Base-by-base conservation (phyloP, 2,329 filamentous ascomycete species). In the Fusarium subglutinans region DNA sequence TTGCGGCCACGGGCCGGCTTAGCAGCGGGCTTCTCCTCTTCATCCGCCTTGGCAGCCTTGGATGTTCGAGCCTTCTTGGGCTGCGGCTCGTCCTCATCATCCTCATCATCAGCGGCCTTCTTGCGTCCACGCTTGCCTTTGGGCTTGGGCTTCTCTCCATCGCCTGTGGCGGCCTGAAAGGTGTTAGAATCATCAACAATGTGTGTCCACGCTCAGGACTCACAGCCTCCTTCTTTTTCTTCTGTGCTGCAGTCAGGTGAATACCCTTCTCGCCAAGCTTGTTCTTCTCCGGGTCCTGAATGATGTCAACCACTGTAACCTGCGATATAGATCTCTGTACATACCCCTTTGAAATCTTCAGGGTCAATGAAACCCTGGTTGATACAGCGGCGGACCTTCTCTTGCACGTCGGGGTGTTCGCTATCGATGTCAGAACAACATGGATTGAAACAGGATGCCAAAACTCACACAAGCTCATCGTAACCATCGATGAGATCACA, bases 271-370 rank as follows among this genome's bases (percentile, higher is more conserved):
- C 85, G 22, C 93, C 93, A 8, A 89, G 91, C 26, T 88, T 86
- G 80, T 96, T 97, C 83, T 90, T 89, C 79, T 93, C 92, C 8
- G 89, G 85, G 74, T 97, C 94, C 93, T 96, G 75, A 9, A 57
- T 57, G 41, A 26, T 55, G 73, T 65, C 33, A 70, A 51, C 43
- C 68, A 41, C 71, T 51, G 57, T 63, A 5, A 47, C 30, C 37
- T 28, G 30, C 33, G 26, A 17, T 24, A 20, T 12, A 28, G 8
- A 14, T 22, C n/a, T 47, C 35, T 61, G 30, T 38, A 86, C 93
- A 84, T 88, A 97, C 95, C 18, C 94, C 94, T 40, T 92, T 96
- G 90, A 94, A 98, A 77, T 98, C 96, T 58, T 94, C 92, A 47
- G 94, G 88, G 75, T 93, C 92, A 77, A 98, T 92, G 77, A 96